These are phyloP conservation scores for Ogataea haglerorum DNA, from an alignment of 805 yeast genomes.

Conservation along the genomic window DNA sequence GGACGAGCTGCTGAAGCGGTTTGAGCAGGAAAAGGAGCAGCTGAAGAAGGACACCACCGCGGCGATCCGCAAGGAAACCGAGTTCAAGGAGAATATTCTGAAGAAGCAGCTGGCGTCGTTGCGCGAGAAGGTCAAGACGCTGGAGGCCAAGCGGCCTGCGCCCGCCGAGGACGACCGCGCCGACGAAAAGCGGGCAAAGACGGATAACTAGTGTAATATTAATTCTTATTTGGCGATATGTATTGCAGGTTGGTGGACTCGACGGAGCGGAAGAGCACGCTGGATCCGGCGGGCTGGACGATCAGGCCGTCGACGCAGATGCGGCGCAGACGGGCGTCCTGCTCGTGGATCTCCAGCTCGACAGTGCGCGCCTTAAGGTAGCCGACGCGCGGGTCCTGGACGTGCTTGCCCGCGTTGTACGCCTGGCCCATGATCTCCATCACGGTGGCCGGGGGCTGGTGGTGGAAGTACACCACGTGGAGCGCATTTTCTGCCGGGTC, in stretches of 20 bases:
- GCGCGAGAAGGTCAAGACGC: conserved; percentile 35
- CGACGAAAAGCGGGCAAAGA: conserved; percentile 23
- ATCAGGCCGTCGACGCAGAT: conserved; percentile 70
- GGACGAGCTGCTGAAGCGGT: conserved; percentile 18
- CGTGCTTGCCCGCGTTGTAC: conserved; percentile 55
- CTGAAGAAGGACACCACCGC: conserved; percentile 44
- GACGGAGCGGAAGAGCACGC: conserved; percentile 5
- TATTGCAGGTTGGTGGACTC: background rate
- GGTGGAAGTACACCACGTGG: conserved; percentile 45
- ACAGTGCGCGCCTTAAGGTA: conserved; percentile 34
- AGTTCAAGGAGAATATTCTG: conserved; percentile 54
- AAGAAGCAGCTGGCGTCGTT: conserved; percentile 51
- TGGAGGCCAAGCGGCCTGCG: conserved; percentile 23
- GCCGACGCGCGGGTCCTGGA: conserved; percentile 43
- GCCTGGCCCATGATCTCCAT: conserved; percentile 56
- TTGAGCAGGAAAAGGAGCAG: conserved; percentile 32
- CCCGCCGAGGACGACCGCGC: conserved; percentile 16
- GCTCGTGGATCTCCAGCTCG: conserved; percentile 23
- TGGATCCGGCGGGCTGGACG: conserved; percentile 20
- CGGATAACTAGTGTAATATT: conserved; percentile 9
- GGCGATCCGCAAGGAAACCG: conserved; percentile 54
- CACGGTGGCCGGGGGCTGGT: conserved; percentile 33
- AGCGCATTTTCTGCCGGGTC: conserved; percentile 39
- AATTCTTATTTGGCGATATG: conserved; percentile 1
- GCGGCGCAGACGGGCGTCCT: conserved; percentile 39